Base-by-base conservation (phyloP, 2,329 filamentous ascomycete species). In the Tricladium varicosporioides region DNA sequence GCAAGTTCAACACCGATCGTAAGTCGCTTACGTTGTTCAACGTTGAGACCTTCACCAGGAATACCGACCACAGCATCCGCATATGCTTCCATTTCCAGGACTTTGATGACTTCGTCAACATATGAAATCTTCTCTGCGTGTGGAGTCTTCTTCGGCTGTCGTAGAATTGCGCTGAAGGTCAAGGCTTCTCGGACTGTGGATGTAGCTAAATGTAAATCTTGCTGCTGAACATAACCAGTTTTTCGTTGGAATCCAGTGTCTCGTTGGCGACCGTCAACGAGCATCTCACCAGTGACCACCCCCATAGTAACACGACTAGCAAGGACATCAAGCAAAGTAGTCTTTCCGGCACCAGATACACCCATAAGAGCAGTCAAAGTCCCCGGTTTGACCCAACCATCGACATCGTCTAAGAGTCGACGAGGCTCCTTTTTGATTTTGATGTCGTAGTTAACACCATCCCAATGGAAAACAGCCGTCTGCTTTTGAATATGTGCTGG, bases 1-100 rank as follows among this genome's bases (percentile, higher is more conserved):
- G 91, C 92, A 31, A 97, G 82, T 71, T 97, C 93, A 22, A 97
- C 92, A 72, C 91, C 93, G 61, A 97, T 96, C 0, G 92, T 97
- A 5, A 97, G 80, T 67, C 91, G 89, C 73, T 87, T 87, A 48
- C 83, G 78, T 71, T 87, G 84, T 66, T 87, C 84, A n/a, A 68
- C 64, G 47, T 69, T 69, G 5, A 69, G 54, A 63, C 63, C 92
- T 77, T 95, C 91, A 60, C 92, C 92, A 1, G 91, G 91, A 45
- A 95, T 88, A 80, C 92, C 92, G 52, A 97, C 91, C 43, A 97
- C 81, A 13, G 92, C 92, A 71, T 96, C 92, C 14, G 92, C 91
- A 66, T 95, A 96, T 56, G 90, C 85, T 61, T 92, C 81, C 91
- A 97, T 96, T 43, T 94, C 91, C 27, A 97, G 78, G 16, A 96